A percentile compares a stretch with the other conserved stretches of the same genome.
Conservation (phyloP, 805 yeast species). For the Candida xiaguanensis region DNA sequence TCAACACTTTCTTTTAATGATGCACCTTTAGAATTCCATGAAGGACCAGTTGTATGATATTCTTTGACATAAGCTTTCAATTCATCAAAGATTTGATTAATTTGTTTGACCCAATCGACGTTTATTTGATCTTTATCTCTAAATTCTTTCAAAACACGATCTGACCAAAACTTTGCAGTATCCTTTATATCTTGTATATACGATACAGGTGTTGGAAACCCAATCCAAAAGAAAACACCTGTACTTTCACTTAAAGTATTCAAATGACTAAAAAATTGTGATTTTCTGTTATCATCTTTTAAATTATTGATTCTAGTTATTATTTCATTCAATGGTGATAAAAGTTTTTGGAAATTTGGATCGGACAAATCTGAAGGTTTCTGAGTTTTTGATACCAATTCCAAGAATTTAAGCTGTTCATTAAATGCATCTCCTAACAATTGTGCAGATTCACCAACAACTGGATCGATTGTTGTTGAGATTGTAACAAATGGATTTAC, state of each 20-base stretch:
- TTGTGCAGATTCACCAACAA: conserved; percentile 54
- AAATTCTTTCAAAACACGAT: conserved; percentile 81
- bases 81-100: conserved; percentile 60
- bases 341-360: conserved; percentile 50
- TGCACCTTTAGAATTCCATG: conserved; percentile 65
- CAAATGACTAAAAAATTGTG: conserved; percentile 64
- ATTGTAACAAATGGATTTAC: conserved; percentile 58
- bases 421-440: conserved; percentile 51
- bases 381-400: conserved; percentile 54
- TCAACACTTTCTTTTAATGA: conserved; percentile 51
- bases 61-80: conserved; percentile 73
- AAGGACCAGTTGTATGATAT: conserved; percentile 77
- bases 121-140: conserved; percentile 68
- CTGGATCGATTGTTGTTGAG: conserved; percentile 53
- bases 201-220: conserved; percentile 69
- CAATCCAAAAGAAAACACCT: conserved; percentile 89
- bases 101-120: conserved; percentile 77
- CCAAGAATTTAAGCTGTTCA: conserved; percentile 56
- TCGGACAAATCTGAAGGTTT: conserved; percentile 57
- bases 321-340: conserved; percentile 64
- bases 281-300: conserved; percentile 73
- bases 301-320: conserved; percentile 56
- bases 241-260: conserved; percentile 86
- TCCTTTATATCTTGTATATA: conserved; percentile 81
- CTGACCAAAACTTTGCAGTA: conserved; percentile 91